Evolutionary conservation across 306 rosid species (phyloP).

Genomic region (Astragalus membranaceus): DNA sequence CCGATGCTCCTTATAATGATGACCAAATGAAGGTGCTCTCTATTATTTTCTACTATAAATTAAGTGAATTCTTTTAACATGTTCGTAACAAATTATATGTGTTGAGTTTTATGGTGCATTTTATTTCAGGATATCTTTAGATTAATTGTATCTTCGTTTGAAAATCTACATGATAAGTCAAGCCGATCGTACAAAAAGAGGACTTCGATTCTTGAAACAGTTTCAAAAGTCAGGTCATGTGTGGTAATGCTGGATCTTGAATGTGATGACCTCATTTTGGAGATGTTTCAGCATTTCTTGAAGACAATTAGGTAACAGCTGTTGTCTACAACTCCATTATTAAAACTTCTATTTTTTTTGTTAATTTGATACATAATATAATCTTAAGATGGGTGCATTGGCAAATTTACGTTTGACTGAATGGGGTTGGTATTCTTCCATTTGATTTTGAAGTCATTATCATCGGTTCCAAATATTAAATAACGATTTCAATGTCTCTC

Average conservation of each 20-base stretch:
- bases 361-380: not conserved
- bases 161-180: constrained; percentile 56
- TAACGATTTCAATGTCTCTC: not conserved
- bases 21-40: constrained; percentile 77
- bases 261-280: constrained; percentile 75
- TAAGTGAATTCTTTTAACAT: not conserved
- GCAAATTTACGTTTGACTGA: constrained; percentile 6
- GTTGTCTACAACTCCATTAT: constrained; percentile 12
- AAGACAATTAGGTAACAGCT: constrained; percentile 56
- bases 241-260: constrained; percentile 96
- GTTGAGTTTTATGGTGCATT: not conserved
- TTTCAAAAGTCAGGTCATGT: constrained; percentile 85
- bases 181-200: constrained; percentile 69
- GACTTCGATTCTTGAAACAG: constrained; percentile 67
- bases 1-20: constrained; percentile 87
- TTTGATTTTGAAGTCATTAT: not conserved
- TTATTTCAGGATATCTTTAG: constrained; percentile 64
- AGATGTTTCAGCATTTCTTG: constrained; percentile 89
- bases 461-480: not conserved
- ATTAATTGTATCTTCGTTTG: constrained; percentile 85
- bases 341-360: not conserved
- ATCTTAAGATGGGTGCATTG: not conserved
- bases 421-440: not conserved
- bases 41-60: not conserved
- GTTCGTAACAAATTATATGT: not conserved